phyloP scores from a whole-genome alignment of 2,329 filamentous ascomycete species.

The Teratosphaeriaceae sp. region DNA sequence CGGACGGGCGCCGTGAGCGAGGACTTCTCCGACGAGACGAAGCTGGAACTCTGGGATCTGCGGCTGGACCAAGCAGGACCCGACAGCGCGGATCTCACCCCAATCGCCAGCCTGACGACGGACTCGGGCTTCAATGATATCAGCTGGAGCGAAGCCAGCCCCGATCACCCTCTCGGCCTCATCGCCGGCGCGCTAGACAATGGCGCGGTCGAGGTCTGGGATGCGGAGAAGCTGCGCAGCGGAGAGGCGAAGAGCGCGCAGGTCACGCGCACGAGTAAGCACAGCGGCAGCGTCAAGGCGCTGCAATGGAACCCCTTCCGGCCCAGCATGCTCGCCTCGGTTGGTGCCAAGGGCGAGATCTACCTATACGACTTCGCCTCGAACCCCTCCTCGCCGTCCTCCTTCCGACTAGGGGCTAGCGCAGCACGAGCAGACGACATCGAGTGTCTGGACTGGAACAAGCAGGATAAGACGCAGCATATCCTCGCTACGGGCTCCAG shows the following conservation, averaged over 20 bases:
- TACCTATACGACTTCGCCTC: slow-evolving; percentile 95
- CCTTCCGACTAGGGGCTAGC: slow-evolving; percentile 76
- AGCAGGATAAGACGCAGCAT: slow-evolving; percentile 73
- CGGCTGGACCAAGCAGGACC: slow-evolving; percentile 69
- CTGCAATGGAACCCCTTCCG: slow-evolving; percentile 94
- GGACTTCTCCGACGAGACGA: slow-evolving; percentile 96
- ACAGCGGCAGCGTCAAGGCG: slow-evolving; percentile 86
- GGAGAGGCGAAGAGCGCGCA: slow-evolving; percentile 60
- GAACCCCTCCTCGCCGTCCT: slow-evolving; percentile 67
- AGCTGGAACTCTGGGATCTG: slow-evolving; percentile 93
- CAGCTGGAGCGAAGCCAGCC: slow-evolving; percentile 80
- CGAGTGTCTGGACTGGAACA: slow-evolving; percentile 97
- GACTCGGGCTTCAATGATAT: slow-evolving; percentile 98
- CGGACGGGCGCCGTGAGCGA: slow-evolving; percentile 91
- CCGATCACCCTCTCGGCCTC: slow-evolving; percentile 73
- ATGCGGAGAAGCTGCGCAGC: slow-evolving; percentile 62
- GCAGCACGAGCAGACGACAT: slow-evolving; percentile 90
- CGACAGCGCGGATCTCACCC: slow-evolving; percentile 77
- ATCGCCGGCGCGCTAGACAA: slow-evolving; percentile 95
- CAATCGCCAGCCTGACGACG: slow-evolving; percentile 73
- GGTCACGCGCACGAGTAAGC: slow-evolving; percentile 80
- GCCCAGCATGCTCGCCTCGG: slow-evolving; percentile 84
- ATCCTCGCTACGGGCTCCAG: slow-evolving; percentile 91
- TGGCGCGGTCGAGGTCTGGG: slow-evolving; percentile 88
- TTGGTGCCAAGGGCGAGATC: slow-evolving; percentile 89